These are phyloP conservation scores for Aphanomyces euteiches DNA, from an alignment of 352 stramenopile species.

Conservation along the genomic window DNA sequence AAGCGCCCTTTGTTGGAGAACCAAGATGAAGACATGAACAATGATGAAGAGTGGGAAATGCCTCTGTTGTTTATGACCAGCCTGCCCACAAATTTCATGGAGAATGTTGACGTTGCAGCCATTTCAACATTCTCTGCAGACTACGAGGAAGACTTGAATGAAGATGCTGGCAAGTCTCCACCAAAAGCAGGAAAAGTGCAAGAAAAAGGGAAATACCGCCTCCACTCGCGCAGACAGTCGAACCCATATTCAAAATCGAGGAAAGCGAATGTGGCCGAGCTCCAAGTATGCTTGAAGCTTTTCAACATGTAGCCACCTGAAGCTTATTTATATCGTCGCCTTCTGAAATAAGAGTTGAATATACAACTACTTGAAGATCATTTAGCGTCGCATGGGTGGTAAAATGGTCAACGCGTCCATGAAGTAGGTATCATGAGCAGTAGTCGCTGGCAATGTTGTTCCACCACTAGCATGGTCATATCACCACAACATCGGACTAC, in stretches of 20 bases:
- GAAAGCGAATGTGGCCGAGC: constrained; percentile 10
- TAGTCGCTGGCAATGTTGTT: too few relatives aligned
- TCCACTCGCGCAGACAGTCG: neutral
- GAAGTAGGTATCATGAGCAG: too few relatives aligned
- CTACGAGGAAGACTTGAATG: constrained; percentile 40
- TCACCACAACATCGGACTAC: too few relatives aligned
- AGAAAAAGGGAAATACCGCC: constrained; percentile 15
- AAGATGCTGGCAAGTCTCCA: neutral
- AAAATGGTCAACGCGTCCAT: too few relatives aligned
- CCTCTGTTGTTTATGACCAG: constrained; percentile 74
- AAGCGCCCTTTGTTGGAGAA: too few relatives aligned
- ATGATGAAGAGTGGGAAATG: constrained; percentile 54
- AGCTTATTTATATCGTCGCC: constrained; percentile 2
- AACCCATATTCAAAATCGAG: constrained; percentile 15
- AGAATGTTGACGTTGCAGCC: constrained; percentile 63
- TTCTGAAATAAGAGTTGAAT: too few relatives aligned
- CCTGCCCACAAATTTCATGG: constrained; percentile 58
- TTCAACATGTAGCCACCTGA: constrained; percentile 3
- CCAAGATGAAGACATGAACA: neutral
- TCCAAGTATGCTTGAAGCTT: constrained; percentile 23
- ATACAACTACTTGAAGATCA: too few relatives aligned
- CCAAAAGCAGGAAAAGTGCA: constrained; percentile 20
- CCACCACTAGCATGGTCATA: too few relatives aligned
- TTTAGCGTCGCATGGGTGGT: too few relatives aligned
- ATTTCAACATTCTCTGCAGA: constrained; percentile 68